Conservation (phyloP, 106 monocot genomes). For the Amphibolis antarctica region DNA sequence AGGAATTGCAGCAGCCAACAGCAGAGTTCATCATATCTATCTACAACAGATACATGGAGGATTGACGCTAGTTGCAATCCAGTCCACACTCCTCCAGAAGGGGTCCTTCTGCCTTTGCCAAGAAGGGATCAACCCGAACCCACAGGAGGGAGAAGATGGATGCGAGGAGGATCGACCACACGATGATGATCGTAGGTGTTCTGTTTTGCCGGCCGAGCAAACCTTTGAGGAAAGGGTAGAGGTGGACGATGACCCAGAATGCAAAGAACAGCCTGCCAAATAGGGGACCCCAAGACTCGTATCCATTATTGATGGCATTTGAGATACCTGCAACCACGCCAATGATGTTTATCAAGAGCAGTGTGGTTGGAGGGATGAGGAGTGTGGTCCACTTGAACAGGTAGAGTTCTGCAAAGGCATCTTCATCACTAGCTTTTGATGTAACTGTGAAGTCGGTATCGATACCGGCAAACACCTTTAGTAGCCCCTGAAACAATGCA, state of each 20-base stretch:
- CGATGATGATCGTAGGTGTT: slow-evolving; percentile 62
- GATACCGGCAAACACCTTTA: slow-evolving; percentile 63
- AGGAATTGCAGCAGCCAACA: too few species aligned
- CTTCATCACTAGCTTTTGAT: slow-evolving; percentile 49
- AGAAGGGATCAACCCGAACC: slow-evolving; percentile 66
- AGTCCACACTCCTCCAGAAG: slow-evolving; percentile 58
- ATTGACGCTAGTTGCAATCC: slow-evolving; percentile 34
- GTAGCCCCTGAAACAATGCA: slow-evolving; percentile 50
- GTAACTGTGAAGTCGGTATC: slow-evolving; percentile 75
- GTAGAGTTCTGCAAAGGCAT: slow-evolving; percentile 55
- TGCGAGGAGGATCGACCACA: slow-evolving; percentile 71
- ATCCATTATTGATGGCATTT: slow-evolving; percentile 77
- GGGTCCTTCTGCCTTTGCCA: slow-evolving; percentile 56
- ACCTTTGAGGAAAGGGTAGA: slow-evolving; percentile 75
- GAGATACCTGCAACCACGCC: slow-evolving; percentile 68
- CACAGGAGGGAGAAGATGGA: slow-evolving; percentile 63
- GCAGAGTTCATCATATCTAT: too few species aligned
- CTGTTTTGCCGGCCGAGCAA: slow-evolving; percentile 53
- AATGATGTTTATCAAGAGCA: slow-evolving; percentile 50
- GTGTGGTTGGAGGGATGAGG: slow-evolving; percentile 57
- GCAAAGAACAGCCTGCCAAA: slow-evolving; percentile 66
- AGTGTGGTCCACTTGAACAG: slow-evolving; percentile 63
- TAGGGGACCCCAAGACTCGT: slow-evolving; percentile 68
- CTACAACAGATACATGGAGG: too few species aligned
- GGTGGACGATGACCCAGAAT: slow-evolving; percentile 68